A percentile compares a stretch with the other conserved stretches of the same genome.
Evolutionary conservation across 1,284 basidiomycete genomes (phyloP).

Genomic region (Veloporphyrellus conicus): DNA sequence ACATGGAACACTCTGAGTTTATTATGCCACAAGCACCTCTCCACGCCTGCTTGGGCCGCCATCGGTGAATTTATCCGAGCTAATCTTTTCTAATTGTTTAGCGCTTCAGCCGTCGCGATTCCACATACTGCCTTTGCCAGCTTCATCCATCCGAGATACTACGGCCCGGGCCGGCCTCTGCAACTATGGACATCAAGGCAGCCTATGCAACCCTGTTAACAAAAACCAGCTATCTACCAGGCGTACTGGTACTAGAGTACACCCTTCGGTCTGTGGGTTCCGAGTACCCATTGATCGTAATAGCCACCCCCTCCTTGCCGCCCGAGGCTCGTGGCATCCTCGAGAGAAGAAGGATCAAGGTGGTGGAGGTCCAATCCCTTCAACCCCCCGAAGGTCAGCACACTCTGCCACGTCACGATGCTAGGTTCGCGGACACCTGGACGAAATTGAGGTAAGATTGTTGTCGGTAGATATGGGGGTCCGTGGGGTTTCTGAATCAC

Average conservation of each 20-base stretch:
- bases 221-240: constrained; percentile 65
- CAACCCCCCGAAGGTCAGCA: constrained; percentile 52
- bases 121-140: not conserved
- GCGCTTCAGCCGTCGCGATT: too few species aligned
- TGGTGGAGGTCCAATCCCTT: constrained; percentile 60
- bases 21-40: too few species aligned
- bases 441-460: constrained; percentile 73
- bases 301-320: constrained; percentile 67
- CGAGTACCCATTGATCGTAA: constrained; percentile 76
- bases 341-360: constrained; percentile 47
- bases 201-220: constrained; percentile 69
- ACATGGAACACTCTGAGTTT: too few species aligned
- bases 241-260: constrained; percentile 68
- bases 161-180: not conserved
- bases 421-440: constrained; percentile 84
- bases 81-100: too few species aligned
- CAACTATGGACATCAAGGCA: constrained; percentile 29
- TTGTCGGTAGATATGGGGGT: not conserved
- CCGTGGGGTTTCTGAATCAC: constrained; percentile 4
- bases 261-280: constrained; percentile 62
- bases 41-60: too few species aligned
- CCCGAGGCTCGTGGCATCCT: constrained; percentile 54
- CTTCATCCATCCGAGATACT: not conserved
- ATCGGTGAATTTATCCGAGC: too few species aligned
- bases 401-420: constrained; percentile 49